Conservation (phyloP, 225 moss, liverwort and hornwort species). For the Anthoceros angustus region DNA sequence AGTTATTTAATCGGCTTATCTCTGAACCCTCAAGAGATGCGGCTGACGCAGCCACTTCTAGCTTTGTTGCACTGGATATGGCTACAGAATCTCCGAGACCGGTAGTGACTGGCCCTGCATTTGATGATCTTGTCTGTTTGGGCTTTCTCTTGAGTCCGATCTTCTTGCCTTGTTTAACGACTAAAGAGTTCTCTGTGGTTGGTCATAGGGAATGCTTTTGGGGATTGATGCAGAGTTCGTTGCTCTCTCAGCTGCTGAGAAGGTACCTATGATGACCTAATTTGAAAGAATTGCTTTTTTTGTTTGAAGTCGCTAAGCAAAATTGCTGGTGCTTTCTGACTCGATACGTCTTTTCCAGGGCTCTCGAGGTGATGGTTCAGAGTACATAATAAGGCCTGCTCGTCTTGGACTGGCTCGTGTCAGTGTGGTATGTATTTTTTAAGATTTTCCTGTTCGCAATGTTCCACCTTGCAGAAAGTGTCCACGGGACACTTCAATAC, state of each 20-base stretch:
- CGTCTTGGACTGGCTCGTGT: constrained; percentile 54
- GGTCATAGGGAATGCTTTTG: constrained; percentile 41
- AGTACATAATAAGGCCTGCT: constrained; percentile 41
- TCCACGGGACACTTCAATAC: background rate
- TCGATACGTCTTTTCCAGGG: constrained; percentile 15
- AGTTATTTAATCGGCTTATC: background rate
- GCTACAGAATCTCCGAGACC: background rate
- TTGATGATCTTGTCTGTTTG: background rate
- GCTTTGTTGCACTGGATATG: background rate
- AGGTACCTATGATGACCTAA: constrained; percentile 16
- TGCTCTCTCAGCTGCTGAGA: constrained; percentile 46
- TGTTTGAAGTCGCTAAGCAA: background rate
- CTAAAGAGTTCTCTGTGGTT: background rate
- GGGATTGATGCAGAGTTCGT: constrained; percentile 58
- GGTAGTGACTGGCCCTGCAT: background rate
- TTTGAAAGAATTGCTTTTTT: constrained; percentile 10
- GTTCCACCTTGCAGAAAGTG: too few relatives aligned
- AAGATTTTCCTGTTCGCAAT: too few relatives aligned
- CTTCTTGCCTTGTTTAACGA: background rate
- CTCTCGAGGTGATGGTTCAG: constrained; percentile 40
- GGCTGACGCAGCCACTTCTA: background rate
- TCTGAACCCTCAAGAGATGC: background rate
- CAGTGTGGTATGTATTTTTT: constrained; percentile 36
- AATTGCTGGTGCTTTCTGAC: background rate
- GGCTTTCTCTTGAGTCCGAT: background rate